Evolutionary conservation across 495 filamentous ascomycete species (phyloP).

Genomic region (Lepidopterella palustris): DNA sequence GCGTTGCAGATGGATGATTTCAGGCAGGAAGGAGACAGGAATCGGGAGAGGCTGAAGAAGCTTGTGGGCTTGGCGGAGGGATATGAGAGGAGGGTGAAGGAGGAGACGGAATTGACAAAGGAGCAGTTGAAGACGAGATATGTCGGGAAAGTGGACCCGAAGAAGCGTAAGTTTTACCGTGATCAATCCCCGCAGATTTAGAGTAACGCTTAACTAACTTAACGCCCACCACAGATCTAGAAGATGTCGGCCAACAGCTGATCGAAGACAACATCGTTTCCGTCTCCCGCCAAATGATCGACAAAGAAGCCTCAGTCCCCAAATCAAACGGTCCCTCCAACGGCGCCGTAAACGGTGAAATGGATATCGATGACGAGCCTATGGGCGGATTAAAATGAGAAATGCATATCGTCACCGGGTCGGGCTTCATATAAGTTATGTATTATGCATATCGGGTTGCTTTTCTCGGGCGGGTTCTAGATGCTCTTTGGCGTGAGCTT

Average conservation of each 20-base stretch:
- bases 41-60: constrained; percentile 77
- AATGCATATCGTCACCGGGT: no score
- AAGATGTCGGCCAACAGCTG: constrained; percentile 88
- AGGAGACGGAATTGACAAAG: constrained; percentile 93
- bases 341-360: constrained; percentile 40
- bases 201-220: constrained; percentile 29
- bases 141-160: constrained; percentile 96
- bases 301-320: constrained; percentile 83
- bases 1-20: constrained; percentile 97
- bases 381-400: no score
- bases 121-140: constrained; percentile 98
- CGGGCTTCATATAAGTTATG: no score
- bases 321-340: constrained; percentile 51
- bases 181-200: neutral
- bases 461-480: no score
- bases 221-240: constrained; percentile 54
- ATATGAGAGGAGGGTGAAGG: constrained; percentile 97
- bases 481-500: no score
- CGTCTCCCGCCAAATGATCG: constrained; percentile 95
- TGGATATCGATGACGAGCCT: constrained; percentile 48
- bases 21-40: constrained; percentile 70
- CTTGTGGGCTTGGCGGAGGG: constrained; percentile 87
- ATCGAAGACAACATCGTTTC: constrained; percentile 99
- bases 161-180: constrained; percentile 65
- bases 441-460: no score